A percentile compares a stretch with the other conserved stretches of the same genome.
Conservation (phyloP, 768 basidiomycete genomes). For the Mycena galopus region DNA sequence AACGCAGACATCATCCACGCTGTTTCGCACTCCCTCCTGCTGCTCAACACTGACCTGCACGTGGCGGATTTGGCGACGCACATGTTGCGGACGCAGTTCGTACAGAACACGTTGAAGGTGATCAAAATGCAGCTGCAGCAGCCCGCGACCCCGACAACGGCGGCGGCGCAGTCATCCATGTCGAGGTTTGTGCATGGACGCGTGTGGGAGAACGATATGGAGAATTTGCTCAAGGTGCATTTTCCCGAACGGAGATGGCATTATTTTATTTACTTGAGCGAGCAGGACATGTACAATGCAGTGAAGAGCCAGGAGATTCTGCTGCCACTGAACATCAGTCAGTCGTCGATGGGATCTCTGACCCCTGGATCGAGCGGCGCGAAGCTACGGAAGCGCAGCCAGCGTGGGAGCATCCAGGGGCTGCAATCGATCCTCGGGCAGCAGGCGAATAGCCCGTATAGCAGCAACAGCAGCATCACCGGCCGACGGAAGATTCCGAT, state of each 20-base stretch:
- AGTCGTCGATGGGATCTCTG: slow-evolving; percentile 68
- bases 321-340: slow-evolving; percentile 75
- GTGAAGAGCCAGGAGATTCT: slow-evolving; percentile 93
- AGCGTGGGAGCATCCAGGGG: slow-evolving; percentile 91
- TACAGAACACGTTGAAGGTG: slow-evolving; percentile 89
- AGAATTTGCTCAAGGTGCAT: slow-evolving; percentile 83
- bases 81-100: slow-evolving; percentile 94
- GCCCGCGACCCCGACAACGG: slow-evolving; percentile 47
- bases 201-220: slow-evolving; percentile 90
- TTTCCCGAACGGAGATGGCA: background rate
- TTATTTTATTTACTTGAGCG: slow-evolving; percentile 8
- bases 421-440: slow-evolving; percentile 84
- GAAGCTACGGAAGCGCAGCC: slow-evolving; percentile 76
- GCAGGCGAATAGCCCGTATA: slow-evolving; percentile 82
- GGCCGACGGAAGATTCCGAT: slow-evolving; percentile 95
- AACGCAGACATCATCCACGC: slow-evolving; percentile 92
- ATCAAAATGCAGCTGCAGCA: slow-evolving; percentile 86
- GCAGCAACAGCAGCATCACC: slow-evolving; percentile 78
- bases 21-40: slow-evolving; percentile 91
- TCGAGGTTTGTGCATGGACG: slow-evolving; percentile 65
- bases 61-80: slow-evolving; percentile 91
- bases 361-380: slow-evolving; percentile 60
- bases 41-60: slow-evolving; percentile 97
- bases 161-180: slow-evolving; percentile 65
- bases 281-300: slow-evolving; percentile 94